A percentile compares a stretch with the other conserved stretches of the same genome.
phyloP scores from a whole-genome alignment of 2,329 filamentous ascomycete genomes.

The Penicillium vulpinum region DNA sequence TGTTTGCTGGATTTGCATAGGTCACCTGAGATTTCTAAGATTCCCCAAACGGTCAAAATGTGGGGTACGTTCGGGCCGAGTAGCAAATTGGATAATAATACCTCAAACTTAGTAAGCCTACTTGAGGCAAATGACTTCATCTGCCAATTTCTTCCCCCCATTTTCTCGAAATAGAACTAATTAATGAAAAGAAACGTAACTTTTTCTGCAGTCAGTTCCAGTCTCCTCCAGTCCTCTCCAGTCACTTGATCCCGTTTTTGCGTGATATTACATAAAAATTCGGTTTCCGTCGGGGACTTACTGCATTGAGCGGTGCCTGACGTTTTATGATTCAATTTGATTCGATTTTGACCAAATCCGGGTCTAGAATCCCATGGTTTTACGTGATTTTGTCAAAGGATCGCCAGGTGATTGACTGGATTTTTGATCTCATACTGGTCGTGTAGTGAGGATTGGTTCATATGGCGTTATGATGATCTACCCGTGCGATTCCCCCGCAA shows the following conservation, averaged over 20 bases:
- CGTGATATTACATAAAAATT: background rate
- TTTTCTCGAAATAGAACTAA: background rate
- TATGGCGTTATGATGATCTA: conserved; percentile 1
- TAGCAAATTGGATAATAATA: background rate
- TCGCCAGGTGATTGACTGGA: background rate
- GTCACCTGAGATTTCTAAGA: background rate
- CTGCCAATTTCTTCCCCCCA: too few species aligned
- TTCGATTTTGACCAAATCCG: too few species aligned
- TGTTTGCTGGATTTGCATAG: background rate
- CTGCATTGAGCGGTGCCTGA: background rate
- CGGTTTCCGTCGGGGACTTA: background rate
- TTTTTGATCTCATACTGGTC: background rate
- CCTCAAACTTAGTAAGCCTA: background rate
- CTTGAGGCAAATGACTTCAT: background rate
- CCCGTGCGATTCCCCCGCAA: background rate
- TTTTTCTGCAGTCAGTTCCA: too few species aligned
- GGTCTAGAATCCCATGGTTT: background rate
- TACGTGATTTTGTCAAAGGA: background rate
- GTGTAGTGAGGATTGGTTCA: background rate
- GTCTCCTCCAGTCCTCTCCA: too few species aligned
- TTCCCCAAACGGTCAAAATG: background rate
- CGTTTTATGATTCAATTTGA: background rate
- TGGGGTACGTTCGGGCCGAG: background rate
- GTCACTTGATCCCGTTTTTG: background rate
- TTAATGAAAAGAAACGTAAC: background rate